Base-by-base conservation (phyloP, 2,329 filamentous ascomycete species). In the Sphaerulina populicola region DNA sequence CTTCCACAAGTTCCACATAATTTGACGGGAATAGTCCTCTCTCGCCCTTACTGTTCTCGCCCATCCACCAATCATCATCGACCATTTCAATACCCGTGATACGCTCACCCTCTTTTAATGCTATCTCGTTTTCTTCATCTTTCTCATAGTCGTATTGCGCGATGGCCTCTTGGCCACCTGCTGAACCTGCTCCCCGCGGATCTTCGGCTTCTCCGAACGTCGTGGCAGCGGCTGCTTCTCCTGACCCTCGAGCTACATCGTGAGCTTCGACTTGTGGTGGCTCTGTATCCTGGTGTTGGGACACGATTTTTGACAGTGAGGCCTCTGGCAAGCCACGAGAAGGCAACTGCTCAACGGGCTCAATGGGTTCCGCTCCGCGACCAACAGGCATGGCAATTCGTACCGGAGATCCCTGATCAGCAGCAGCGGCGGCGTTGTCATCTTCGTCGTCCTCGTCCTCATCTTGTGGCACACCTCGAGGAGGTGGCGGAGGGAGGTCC, bases 31-130 rank as follows among this genome's bases (percentile, higher is more conserved):
- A 97, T 33, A 98, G 76, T 43, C 93, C 93, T 52, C 77, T 83
- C 69, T 96, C 88, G 61, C 93, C 93, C 55, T 76, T 77, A 18
- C 78, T 73, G 72, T 97, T 98, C 59, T 85, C 87, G 39, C 94
- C 93, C 79, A 95, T 86, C 93, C 93, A 98, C 93, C 93, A 98
- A 67, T 98, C 91, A 46, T 94, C 86, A 62, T 97, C 93, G 2
- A 98, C 88, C 86, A 94, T 94, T 57, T 97, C 88, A 63, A 98
- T 95, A 66, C 95, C 85, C 21, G 80, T 89, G 35, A 98, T 85
- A 57, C 83, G 80, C 63, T 96, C 87, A 56, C 90, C 90, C 71
- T 98, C 93, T 23, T 80, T 77, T 14, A 98, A 78, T 59, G 95
- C 89, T 51, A 98, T 80, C 71, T 98, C 93, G 64, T 98, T 98